Conservation (phyloP, 768 basidiomycete genomes). For the Tephrocybe rancida region DNA sequence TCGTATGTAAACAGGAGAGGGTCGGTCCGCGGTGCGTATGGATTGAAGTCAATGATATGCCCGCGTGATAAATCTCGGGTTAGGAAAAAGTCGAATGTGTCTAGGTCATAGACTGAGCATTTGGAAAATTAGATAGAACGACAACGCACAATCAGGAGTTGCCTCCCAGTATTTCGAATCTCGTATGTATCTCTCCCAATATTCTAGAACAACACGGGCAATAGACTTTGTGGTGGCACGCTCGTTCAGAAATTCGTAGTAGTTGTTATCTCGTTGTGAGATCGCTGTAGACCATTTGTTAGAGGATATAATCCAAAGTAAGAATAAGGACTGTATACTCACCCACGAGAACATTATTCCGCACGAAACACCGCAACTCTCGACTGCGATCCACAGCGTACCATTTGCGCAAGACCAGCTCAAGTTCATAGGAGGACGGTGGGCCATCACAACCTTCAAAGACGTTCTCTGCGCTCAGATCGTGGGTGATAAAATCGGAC, state of each 20-base stretch:
- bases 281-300: slow-evolving; percentile 52
- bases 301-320: neutral
- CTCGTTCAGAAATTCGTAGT: slow-evolving; percentile 86
- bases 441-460: slow-evolving; percentile 63
- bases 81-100: slow-evolving; percentile 84
- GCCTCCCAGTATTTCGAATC: slow-evolving; percentile 53
- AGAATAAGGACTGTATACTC: slow-evolving; percentile 21
- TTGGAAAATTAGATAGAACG: neutral
- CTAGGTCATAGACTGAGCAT: slow-evolving; percentile 37
- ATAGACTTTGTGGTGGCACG: slow-evolving; percentile 54
- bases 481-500: slow-evolving; percentile 87
- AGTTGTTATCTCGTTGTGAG: slow-evolving; percentile 86
- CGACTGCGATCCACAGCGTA: slow-evolving; percentile 81
- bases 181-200: slow-evolving; percentile 72
- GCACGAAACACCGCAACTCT: slow-evolving; percentile 91
- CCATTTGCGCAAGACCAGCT: slow-evolving; percentile 91
- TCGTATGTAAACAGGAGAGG: slow-evolving; percentile 83
- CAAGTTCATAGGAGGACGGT: slow-evolving; percentile 54
- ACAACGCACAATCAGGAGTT: slow-evolving; percentile 64
- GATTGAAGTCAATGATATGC: slow-evolving; percentile 91
- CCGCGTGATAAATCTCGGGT: slow-evolving; percentile 77
- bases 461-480: slow-evolving; percentile 58
- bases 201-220: slow-evolving; percentile 45
- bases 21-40: slow-evolving; percentile 86
- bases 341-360: slow-evolving; percentile 75